Evolutionary conservation across 106 monocot species (phyloP).

Genomic region (Cymbidium sinense): DNA sequence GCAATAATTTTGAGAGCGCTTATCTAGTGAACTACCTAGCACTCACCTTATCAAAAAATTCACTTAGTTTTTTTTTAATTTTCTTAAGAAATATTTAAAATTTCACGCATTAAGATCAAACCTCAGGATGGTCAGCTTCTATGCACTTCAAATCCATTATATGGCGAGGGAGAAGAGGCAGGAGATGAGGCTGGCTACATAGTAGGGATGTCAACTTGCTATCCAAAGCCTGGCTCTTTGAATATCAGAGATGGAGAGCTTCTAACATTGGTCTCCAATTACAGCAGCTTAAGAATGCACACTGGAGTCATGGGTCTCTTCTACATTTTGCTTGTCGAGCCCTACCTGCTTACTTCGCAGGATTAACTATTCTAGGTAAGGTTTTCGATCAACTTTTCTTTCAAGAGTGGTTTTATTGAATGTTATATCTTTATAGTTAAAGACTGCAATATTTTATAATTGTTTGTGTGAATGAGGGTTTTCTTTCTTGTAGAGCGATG

Average conservation of each 20-base stretch:
- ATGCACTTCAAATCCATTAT: constrained; percentile 37
- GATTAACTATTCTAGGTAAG: background rate
- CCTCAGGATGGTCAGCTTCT: constrained; percentile 40
- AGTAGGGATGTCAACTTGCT: constrained; percentile 61
- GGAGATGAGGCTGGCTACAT: constrained; percentile 59
- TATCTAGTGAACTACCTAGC: no score
- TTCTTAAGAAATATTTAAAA: no score
- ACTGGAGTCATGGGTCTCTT: constrained; percentile 59
- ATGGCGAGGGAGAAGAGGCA: constrained; percentile 37
- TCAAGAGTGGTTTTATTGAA: no score
- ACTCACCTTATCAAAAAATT: background rate
- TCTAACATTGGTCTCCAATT: constrained; percentile 47
- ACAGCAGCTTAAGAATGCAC: constrained; percentile 40
- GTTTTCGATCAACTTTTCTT: no score
- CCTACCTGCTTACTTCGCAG: background rate
- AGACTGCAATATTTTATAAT: background rate
- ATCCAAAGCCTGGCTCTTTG: constrained; percentile 37
- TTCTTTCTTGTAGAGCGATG: background rate
- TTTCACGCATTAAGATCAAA: no score
- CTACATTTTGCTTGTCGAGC: constrained; percentile 42
- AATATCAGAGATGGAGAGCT: constrained; percentile 34
- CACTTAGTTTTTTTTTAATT: no score
- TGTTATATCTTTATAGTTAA: background rate
- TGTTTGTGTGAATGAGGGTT: background rate
- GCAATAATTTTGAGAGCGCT: no score